Base-by-base conservation (phyloP, 768 basidiomycete genomes). In the Strobilomyces dryophilus region DNA sequence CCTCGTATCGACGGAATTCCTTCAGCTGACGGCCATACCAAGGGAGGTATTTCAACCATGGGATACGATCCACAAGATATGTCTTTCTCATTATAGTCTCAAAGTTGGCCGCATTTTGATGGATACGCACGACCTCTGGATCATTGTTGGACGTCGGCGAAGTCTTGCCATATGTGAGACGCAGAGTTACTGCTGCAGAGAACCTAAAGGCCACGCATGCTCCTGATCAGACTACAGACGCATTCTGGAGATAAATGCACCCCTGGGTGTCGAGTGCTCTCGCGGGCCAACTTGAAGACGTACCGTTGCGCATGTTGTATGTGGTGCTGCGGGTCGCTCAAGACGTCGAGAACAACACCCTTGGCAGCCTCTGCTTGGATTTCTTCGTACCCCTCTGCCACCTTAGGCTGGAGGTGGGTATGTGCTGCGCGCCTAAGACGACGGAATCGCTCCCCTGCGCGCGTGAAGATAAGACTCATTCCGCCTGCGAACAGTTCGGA, bases 1-100 rank as follows among this genome's bases (percentile, higher is more conserved):
- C 61, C 57, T 84, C 83, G 46, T 78, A 77, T 0, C 62, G 51
- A 58, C 85, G 84, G 11, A 76, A 79, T 1, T 74, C 67, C 42
- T 74, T 73, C 14, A 87, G 67, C 47, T 78, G 76, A 5, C 73
- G 70, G 3, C 81, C 71, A 58, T 83, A 84, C 15, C 81, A 79
- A 4, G 86, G 84, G 18, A 87, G 57, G 59, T 79, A 79, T 37
- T 57, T 62, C 24, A 74, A 58, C 36, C 64, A 51, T 0, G 75
- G 72, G 29, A 69, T 55, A 1, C 4, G 24, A 24, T 24, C 24
- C 24, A 24, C 24, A 4, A 24, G 24, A 24, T 24, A 24, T 24
- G 24, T 61, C 73, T 73, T 7, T 3, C 62, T 61, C 44, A 73
- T 51, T 5, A 57, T 62, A 5, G 27, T 20, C 31, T 63, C 57